phyloP scores from a whole-genome alignment of 139 green algal genomes.

The Mesotaenium endlicherianum region DNA sequence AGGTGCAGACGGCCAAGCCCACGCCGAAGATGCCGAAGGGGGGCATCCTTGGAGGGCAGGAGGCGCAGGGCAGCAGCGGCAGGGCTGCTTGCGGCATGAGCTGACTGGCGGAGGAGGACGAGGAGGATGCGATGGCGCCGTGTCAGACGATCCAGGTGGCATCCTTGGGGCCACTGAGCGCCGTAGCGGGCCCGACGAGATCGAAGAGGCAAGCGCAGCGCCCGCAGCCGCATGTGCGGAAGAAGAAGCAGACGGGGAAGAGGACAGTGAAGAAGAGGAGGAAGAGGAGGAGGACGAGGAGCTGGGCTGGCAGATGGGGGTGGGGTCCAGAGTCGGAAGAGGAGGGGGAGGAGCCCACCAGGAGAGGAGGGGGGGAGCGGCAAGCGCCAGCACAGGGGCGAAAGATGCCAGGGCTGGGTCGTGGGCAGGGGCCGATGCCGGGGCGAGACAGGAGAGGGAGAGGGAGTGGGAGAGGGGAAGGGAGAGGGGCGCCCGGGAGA shows the following conservation, averaged over 20 bases:
- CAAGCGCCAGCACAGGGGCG: neutral
- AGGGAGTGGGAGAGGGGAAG: neutral
- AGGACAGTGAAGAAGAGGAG: neutral
- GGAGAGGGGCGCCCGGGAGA: neutral
- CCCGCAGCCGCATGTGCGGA: too few relatives aligned
- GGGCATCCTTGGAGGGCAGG: too few relatives aligned
- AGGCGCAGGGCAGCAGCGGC: neutral
- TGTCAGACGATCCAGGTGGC: neutral
- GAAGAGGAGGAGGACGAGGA: neutral
- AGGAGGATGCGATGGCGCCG: neutral
- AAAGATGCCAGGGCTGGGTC: neutral
- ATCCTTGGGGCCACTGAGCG: neutral
- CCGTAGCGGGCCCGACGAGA: neutral
- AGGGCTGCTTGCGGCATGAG: neutral
- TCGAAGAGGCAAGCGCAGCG: neutral
- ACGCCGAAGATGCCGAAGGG: too few relatives aligned
- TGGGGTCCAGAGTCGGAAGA: slow-evolving; percentile 6
- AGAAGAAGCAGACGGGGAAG: neutral
- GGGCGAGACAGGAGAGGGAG: neutral
- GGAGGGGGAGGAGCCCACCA: neutral
- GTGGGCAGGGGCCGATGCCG: neutral
- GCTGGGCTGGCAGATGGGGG: neutral
- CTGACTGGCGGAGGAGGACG: neutral
- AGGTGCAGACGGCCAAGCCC: too few relatives aligned
- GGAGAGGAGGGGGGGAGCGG: slow-evolving; percentile 7